A percentile compares a stretch with the other conserved stretches of the same genome.
phyloP scores from a whole-genome alignment of 2,329 filamentous ascomycete genomes.

The Trichoderma endophyticum region DNA sequence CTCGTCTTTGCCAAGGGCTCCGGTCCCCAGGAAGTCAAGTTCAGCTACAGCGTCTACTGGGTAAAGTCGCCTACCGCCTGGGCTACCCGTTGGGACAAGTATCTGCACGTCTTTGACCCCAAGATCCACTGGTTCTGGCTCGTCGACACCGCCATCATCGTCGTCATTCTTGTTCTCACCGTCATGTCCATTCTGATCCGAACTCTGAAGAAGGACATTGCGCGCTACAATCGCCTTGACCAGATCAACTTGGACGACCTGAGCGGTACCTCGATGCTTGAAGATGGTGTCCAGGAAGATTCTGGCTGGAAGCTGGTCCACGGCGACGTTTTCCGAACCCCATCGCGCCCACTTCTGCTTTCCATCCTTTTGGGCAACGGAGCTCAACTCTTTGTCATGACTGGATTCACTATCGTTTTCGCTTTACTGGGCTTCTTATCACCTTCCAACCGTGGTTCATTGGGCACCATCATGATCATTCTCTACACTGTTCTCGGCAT shows the following conservation, averaged over 20 bases:
- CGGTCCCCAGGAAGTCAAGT: conserved; percentile 63
- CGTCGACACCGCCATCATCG: conserved; percentile 92
- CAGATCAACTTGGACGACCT: conserved; percentile 88
- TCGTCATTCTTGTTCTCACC: conserved; percentile 85
- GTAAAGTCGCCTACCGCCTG: conserved; percentile 78
- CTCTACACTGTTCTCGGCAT: conserved; percentile 92
- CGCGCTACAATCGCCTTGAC: conserved; percentile 91
- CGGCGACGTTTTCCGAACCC: conserved; percentile 92
- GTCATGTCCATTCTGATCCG: conserved; percentile 89
- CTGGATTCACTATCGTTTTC: conserved; percentile 88
- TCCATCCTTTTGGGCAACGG: conserved; percentile 90
- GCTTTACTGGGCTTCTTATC: conserved; percentile 93
- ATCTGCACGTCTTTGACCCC: conserved; percentile 93
- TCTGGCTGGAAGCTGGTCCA: conserved; percentile 98
- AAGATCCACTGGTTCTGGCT: conserved; percentile 99
- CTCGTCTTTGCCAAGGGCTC: conserved; percentile 61
- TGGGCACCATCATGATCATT: conserved; percentile 89
- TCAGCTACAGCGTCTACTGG: conserved; percentile 94
- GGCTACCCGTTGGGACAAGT: conserved; percentile 98
- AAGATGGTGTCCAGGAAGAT: conserved; percentile 94
- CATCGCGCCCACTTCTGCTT: conserved; percentile 76
- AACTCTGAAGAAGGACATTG: conserved; percentile 90
- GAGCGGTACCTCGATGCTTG: conserved; percentile 71
- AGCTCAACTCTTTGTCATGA: conserved; percentile 96
- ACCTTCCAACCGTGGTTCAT: conserved; percentile 88